A percentile compares a stretch with the other conserved stretches of the same genome.
phyloP scores from a whole-genome alignment of 2,329 filamentous ascomycete species.

The Coniochaeta prunicola region DNA sequence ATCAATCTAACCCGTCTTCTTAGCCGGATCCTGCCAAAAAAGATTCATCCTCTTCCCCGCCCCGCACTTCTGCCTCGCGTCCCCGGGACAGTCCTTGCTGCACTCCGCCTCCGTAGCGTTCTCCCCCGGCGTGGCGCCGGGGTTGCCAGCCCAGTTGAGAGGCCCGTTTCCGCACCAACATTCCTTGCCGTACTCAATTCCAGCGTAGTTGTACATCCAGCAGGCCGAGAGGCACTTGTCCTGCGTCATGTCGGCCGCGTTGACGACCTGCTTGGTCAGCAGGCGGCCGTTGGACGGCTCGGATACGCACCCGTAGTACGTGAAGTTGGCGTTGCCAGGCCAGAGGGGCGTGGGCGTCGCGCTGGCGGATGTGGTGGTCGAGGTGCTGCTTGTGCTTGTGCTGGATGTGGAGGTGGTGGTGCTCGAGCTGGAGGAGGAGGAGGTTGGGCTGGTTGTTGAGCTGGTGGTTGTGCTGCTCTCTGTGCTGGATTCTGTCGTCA shows the following conservation, averaged over 20 bases:
- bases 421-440: not conserved
- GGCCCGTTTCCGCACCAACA: constrained; percentile 2
- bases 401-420: not conserved
- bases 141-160: constrained; percentile 3
- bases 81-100: not conserved
- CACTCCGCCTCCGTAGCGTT: constrained; percentile 1
- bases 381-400: not conserved
- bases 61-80: not conserved
- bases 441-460: not conserved
- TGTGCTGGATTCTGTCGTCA: not conserved
- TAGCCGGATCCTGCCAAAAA: not conserved
- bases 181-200: constrained; percentile 2
- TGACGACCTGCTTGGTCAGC: constrained; percentile 5
- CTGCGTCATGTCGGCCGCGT: constrained; percentile 2
- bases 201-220: constrained; percentile 4
- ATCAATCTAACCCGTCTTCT: not conserved
- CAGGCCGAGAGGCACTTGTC: not conserved
- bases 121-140: not conserved
- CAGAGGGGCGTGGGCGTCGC: not conserved
- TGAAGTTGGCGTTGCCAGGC: constrained; percentile 13
- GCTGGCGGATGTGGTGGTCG: not conserved
- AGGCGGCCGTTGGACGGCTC: constrained; percentile 13
- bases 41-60: constrained; percentile 1
- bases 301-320: constrained; percentile 11
- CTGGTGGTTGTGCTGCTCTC: not conserved